phyloP scores from a whole-genome alignment of 768 basidiomycete species.

The Suillus alpinus region DNA sequence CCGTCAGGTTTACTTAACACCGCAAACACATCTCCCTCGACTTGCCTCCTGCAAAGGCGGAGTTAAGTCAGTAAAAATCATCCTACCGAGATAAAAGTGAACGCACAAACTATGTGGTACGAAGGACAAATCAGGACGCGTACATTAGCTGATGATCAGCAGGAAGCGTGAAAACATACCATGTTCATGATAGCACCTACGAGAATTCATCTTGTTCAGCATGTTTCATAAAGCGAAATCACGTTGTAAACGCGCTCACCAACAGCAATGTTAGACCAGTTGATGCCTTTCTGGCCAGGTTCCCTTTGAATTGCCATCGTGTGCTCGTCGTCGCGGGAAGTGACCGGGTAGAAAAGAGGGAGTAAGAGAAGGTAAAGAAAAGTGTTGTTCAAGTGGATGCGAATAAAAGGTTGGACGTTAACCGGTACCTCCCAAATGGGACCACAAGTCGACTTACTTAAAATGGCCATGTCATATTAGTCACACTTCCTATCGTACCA shows the following conservation, averaged over 20 bases:
- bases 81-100: slow-evolving; percentile 4
- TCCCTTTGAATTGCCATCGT: slow-evolving; percentile 80
- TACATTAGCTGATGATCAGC: not conserved
- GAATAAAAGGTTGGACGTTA: slow-evolving; percentile 10
- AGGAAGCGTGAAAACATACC: slow-evolving; percentile 54
- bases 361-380: slow-evolving; percentile 6
- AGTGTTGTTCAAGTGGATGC: not conserved
- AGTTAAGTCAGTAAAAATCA: slow-evolving; percentile 14
- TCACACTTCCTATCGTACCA: no score
- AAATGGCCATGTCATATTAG: no score
- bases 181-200: slow-evolving; percentile 98
- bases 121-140: slow-evolving; percentile 8
- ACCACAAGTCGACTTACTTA: not conserved
- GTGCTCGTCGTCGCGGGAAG: slow-evolving; percentile 16
- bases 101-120: slow-evolving; percentile 44
- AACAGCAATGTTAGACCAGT: slow-evolving; percentile 94
- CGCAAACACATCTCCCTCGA: slow-evolving; percentile 14
- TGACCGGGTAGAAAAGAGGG: slow-evolving; percentile 9
- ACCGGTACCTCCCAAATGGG: not conserved
- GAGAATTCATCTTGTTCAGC: slow-evolving; percentile 15
- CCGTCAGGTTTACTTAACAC: slow-evolving; percentile 2
- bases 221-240: slow-evolving; percentile 14
- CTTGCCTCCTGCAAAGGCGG: slow-evolving; percentile 63
- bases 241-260: slow-evolving; percentile 48
- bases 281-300: slow-evolving; percentile 89